These are phyloP conservation scores for Euphrasia confusa DNA, from an alignment of 257 asterid species.

Conservation along the genomic window DNA sequence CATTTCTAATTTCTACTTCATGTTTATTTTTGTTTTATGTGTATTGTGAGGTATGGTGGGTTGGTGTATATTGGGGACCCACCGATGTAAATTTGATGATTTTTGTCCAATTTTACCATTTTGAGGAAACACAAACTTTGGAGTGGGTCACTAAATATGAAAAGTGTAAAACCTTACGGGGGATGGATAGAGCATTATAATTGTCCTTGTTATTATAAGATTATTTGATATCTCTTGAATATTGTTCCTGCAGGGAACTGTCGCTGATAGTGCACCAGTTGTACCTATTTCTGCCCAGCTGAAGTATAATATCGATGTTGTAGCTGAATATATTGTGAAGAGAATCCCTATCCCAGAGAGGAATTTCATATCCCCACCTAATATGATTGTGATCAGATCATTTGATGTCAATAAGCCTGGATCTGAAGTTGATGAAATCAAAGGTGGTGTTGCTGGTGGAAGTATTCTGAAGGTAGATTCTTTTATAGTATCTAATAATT, in stretches of 20 bases:
- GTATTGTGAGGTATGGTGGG: no score
- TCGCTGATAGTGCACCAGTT: slow-evolving; percentile 88
- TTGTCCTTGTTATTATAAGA: neutral
- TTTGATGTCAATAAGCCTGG: slow-evolving; percentile 99
- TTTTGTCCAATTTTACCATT: no score
- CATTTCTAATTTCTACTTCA: neutral
- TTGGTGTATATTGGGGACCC: no score
- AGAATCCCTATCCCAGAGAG: slow-evolving; percentile 88
- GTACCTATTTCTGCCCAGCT: slow-evolving; percentile 96
- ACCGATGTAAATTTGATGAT: no score
- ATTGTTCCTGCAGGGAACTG: slow-evolving; percentile 69
- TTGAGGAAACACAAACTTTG: no score
- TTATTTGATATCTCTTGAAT: slow-evolving; percentile 9
- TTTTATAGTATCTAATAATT: neutral
- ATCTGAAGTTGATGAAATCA: slow-evolving; percentile 90
- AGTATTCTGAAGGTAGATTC: slow-evolving; percentile 73
- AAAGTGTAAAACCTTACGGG: no score
- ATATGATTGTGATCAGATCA: slow-evolving; percentile 95
- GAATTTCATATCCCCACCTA: slow-evolving; percentile 84
- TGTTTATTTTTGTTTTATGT: neutral
- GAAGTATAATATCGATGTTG: slow-evolving; percentile 92
- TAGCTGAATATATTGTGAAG: slow-evolving; percentile 78
- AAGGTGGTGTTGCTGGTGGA: slow-evolving; percentile 99
- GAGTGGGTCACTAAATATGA: no score
- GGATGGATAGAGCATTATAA: neutral